Evolutionary conservation across 2,329 filamentous ascomycete genomes (phyloP), one percentile per base, ranked within the genome.

Genomic region (Pseudonectria foliicola): DNA sequence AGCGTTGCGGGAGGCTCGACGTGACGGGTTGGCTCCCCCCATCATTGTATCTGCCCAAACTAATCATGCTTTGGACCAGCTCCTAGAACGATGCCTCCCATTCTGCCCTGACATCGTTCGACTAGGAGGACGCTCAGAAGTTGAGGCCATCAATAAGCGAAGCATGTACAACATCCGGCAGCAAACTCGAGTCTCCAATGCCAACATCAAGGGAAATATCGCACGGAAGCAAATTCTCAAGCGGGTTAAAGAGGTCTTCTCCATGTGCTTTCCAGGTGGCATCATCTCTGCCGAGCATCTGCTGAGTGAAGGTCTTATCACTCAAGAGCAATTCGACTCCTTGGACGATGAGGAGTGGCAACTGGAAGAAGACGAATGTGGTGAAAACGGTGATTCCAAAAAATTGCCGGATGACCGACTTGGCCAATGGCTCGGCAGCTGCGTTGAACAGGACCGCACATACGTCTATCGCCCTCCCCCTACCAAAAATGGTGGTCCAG

Each of bases 21-120:
- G 81, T 11, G 26, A 29, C 3, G 18, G 36, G 5, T 2, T 37
- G 6, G 24, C 27, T 3, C 34, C 44, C 2, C 85, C 85, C 0
- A 79, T 95, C 21, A 70, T 95, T 13, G 68, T 95, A 4, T 75
- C 87, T 0, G 87, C 86, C 7, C 87, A 95, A 49, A 95, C 88
- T 0, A 95, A 95, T 39, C 87, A 95, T 57, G 88, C 88, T 0
- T 64, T 95, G 0, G 88, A 95, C 48, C 88, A 95, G 53, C 66
- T 95, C 0, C 65, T 95, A 0, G 62, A 64, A 1, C 75, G 81
- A 35, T 68, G 87, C 12, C 66, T 77, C 1, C 35, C 48, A 1
- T 59, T 55, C 3, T 82, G 59, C 4, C 42, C 45, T 69, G 70
- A 75, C 1, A 79, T 88, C 38, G 62, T 67, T 8, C 68, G 71